Conservation (phyloP, 2,329 filamentous ascomycete genomes). For the Botrytis elliptica region DNA sequence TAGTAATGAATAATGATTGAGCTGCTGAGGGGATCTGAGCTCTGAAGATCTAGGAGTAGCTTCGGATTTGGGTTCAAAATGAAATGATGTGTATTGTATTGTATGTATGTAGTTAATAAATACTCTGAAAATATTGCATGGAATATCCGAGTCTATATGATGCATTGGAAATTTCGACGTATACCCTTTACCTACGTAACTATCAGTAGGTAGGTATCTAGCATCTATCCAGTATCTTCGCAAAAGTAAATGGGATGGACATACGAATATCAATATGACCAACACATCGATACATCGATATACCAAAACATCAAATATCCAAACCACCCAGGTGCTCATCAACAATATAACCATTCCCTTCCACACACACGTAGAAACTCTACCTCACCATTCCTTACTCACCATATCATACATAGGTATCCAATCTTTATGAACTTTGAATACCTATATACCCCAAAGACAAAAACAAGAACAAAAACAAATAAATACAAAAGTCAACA, state of each 20-base stretch:
- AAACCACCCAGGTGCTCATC: background rate
- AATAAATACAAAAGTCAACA: background rate
- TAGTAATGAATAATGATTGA: background rate
- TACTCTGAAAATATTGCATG: background rate
- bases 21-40: background rate
- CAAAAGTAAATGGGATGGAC: too few relatives aligned
- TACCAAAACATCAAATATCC: too few relatives aligned
- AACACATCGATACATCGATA: too few relatives aligned
- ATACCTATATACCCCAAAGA: too few relatives aligned
- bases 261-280: too few relatives aligned
- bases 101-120: fast-evolving
- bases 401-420: background rate
- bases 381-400: too few relatives aligned
- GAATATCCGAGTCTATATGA: too few relatives aligned
- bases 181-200: too few relatives aligned
- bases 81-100: background rate
- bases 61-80: background rate
- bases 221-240: background rate
- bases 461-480: fast-evolving
- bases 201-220: background rate
- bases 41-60: background rate
- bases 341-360: background rate
- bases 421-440: background rate
- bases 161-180: too few relatives aligned
- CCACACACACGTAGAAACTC: background rate